Percentiles rank a stretch among this genome's conserved stretches.
phyloP scores from a whole-genome alignment of 1,284 basidiomycete genomes.

The Trichosporon coremiiforme region DNA sequence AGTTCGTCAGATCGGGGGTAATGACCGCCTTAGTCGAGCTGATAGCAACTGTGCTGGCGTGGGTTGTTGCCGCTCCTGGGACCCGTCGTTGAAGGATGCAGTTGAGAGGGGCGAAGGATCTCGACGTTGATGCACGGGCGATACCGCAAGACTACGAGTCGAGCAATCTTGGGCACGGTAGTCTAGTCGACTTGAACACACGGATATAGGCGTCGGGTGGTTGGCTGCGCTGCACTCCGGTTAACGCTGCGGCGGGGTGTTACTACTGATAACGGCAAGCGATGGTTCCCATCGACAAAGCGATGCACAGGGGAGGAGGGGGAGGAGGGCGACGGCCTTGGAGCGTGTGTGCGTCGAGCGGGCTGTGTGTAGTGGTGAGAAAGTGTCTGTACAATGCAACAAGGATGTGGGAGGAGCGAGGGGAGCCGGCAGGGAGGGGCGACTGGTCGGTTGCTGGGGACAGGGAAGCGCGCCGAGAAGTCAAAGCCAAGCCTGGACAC shows the following conservation, averaged over 20 bases:
- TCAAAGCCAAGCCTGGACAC: constrained; percentile 8
- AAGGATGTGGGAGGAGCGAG: constrained; percentile 6
- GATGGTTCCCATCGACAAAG: not conserved
- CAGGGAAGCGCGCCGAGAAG: constrained; percentile 9
- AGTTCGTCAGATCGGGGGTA: not conserved
- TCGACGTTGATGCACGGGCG: not conserved
- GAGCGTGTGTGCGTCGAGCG: not conserved
- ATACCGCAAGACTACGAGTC: not conserved
- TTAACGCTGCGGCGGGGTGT: not conserved
- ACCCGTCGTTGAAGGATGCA: not conserved
- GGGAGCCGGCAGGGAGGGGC: not conserved
- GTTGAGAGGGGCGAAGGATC: not conserved
- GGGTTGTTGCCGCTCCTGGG: not conserved
- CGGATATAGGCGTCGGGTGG: constrained; percentile 11
- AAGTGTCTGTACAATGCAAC: constrained; percentile 1
- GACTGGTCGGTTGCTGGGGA: constrained; percentile 9
- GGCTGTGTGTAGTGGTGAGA: not conserved
- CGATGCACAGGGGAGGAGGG: not conserved
- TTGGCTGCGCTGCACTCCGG: not conserved
- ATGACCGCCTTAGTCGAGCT: not conserved
- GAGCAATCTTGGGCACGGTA: not conserved
- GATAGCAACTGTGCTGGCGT: not conserved
- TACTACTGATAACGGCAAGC: not conserved
- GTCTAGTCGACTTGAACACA: not conserved
- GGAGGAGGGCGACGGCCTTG: not conserved